Evolutionary conservation across 148 eudicot species (phyloP).

Genomic region (Silene latifolia): DNA sequence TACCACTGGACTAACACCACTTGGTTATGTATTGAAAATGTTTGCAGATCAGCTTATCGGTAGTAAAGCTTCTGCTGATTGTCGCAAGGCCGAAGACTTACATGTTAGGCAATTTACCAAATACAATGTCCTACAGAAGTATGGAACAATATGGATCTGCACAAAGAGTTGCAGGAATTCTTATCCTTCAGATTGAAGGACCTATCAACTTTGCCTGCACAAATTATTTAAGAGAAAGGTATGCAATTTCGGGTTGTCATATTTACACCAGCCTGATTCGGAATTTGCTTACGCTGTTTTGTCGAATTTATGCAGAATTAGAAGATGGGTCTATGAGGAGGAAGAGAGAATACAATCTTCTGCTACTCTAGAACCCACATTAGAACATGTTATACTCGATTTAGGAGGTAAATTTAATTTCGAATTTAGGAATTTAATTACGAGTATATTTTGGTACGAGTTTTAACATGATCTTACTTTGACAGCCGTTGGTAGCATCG

Average conservation of each 20-base stretch:
- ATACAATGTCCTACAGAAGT: constrained; percentile 41
- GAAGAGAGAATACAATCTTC: constrained; percentile 45
- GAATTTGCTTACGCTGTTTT: background rate
- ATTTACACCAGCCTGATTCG: background rate
- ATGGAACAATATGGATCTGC: constrained; percentile 48
- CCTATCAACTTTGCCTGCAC: constrained; percentile 58
- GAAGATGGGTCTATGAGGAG: constrained; percentile 54
- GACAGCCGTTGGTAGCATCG: constrained; percentile 61
- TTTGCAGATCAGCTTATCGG: constrained; percentile 39
- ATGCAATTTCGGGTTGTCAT: background rate
- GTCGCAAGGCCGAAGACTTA: constrained; percentile 60
- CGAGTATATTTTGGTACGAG: too few relatives aligned
- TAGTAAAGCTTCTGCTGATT: constrained; percentile 48
- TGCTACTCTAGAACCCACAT: constrained; percentile 18
- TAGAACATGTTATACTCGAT: constrained; percentile 53
- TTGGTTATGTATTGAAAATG: background rate
- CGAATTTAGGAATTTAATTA: too few relatives aligned
- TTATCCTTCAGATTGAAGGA: constrained; percentile 52
- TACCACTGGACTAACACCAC: too few relatives aligned
- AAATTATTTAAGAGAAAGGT: constrained; percentile 63
- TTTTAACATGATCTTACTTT: background rate
- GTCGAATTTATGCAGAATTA: constrained; percentile 26
- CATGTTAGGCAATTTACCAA: constrained; percentile 52
- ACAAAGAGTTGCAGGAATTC: constrained; percentile 40
- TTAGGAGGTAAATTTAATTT: constrained; percentile 39